Percentiles rank a stretch among this genome's conserved stretches.
Evolutionary conservation across 164 flowering plant genomes (phyloP).

Genomic region (Magnolia kwangsiensis): DNA sequence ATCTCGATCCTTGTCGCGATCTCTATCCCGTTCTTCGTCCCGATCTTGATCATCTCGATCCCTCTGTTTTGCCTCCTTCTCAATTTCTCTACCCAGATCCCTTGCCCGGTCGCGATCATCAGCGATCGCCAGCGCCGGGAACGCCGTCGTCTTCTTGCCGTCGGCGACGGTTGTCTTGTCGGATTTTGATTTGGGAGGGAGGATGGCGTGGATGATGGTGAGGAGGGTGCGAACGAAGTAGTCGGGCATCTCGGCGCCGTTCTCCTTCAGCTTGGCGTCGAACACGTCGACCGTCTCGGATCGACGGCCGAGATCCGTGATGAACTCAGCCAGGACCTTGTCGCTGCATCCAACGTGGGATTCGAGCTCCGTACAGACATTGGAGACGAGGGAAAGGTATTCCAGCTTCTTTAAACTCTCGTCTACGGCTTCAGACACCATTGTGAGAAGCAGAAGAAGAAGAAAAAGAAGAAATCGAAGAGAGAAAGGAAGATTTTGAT

Average conservation of each 20-base stretch:
- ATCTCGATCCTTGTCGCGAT: constrained; percentile 20
- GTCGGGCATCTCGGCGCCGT: constrained; percentile 86
- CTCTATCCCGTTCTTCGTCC: constrained; percentile 14
- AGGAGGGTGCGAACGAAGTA: constrained; percentile 76
- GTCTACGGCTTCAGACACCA: constrained; percentile 19
- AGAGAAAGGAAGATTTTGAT: too few relatives aligned
- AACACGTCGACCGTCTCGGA: constrained; percentile 65
- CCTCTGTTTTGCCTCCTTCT: constrained; percentile 36
- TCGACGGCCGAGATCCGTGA: constrained; percentile 60
- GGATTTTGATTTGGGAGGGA: constrained; percentile 47
- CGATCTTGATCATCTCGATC: constrained; percentile 18
- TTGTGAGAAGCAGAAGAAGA: background rate
- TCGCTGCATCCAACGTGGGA: constrained; percentile 69
- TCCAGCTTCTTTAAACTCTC: constrained; percentile 67
- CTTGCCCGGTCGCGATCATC: constrained; percentile 58
- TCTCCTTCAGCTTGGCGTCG: constrained; percentile 62
- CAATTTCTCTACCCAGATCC: constrained; percentile 69
- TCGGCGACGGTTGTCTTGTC: constrained; percentile 16
- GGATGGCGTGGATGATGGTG: constrained; percentile 77
- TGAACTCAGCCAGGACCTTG: constrained; percentile 83
- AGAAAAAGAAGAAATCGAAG: too few relatives aligned
- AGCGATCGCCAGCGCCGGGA: constrained; percentile 40
- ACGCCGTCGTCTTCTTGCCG: constrained; percentile 28
- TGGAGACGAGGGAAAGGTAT: constrained; percentile 79
- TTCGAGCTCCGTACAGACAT: constrained; percentile 81